Evolutionary conservation across 805 yeast species (phyloP).

Genomic region (Zygosaccharomyces pseudorouxii): DNA sequence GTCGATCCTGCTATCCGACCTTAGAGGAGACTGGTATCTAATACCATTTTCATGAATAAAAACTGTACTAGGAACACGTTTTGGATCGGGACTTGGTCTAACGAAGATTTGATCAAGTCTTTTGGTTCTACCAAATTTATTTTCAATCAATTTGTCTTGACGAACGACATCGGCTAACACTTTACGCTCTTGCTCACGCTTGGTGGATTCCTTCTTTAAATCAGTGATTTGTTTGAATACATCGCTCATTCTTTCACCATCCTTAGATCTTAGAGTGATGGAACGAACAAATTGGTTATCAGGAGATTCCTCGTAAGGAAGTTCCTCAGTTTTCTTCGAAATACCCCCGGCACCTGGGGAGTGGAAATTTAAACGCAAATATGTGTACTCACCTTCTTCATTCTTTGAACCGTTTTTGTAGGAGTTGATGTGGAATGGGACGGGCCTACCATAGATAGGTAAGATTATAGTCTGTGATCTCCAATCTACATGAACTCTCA

Average conservation of each 20-base stretch:
- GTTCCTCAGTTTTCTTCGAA: constrained; percentile 63
- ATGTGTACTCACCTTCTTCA: constrained; percentile 94
- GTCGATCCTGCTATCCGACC: constrained; percentile 83
- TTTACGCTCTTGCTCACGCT: constrained; percentile 85
- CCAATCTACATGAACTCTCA: constrained; percentile 81
- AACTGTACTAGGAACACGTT: constrained; percentile 84
- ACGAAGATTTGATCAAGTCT: constrained; percentile 84
- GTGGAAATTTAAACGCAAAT: constrained; percentile 82
- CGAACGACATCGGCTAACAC: constrained; percentile 91
- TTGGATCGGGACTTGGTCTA: constrained; percentile 96
- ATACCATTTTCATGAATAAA: constrained; percentile 95
- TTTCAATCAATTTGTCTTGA: constrained; percentile 82
- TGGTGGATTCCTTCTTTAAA: constrained; percentile 84
- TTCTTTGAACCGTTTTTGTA: constrained; percentile 91
- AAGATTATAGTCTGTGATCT: constrained; percentile 83
- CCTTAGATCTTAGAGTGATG: constrained; percentile 82
- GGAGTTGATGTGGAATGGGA: constrained; percentile 93
- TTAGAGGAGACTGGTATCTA: constrained; percentile 81
- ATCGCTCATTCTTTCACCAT: constrained; percentile 85
- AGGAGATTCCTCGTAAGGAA: constrained; percentile 86
- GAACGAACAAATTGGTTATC: constrained; percentile 84
- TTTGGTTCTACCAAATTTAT: constrained; percentile 76
- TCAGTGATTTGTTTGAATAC: constrained; percentile 87
- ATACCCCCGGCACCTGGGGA: constrained; percentile 86
- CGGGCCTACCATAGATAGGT: constrained; percentile 94